Evolutionary conservation across 2,329 filamentous ascomycete genomes (phyloP), one percentile per base, ranked within the genome.

Genomic region (Colletotrichum somersetense): DNA sequence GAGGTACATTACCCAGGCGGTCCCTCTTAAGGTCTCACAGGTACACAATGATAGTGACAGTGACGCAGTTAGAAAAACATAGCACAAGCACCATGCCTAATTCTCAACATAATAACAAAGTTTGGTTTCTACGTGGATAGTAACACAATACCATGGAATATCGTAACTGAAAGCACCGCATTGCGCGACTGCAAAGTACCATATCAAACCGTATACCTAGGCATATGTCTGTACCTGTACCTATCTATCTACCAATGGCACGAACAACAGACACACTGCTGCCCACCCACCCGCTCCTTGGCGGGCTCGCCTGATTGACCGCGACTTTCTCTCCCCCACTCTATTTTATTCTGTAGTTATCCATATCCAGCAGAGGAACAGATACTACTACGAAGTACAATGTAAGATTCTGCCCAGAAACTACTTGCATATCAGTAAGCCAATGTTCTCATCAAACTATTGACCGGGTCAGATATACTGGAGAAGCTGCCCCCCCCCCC

Each of bases 381-480:
- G 20, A 35, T 11, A 33, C 55, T 5, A 38, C 7, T 30, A 30
- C 30, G 30, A 30, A 30, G 30, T 30, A 30, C 30, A 38, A 2
- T 38, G 35, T 10, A 53, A 23, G 62, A 65, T 26, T 46, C 33
- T 46, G 40, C 26, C 38, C 40, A 56, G 26, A 52, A 63, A n/a
- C n/a, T 12, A 35, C 18, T 8, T 30, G 30, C 30, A 30, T 30
- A 30, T 14, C 46, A 44, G 16, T 10, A 55, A 14, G 18, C 35
- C 23, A 23, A 30, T 44, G 8, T 5, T 30, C 33, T 65, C 7
- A 11, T 40, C 12, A 40, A 40, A 46, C 7, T 20, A 20, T 10
- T 38, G 26, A 65, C 52, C 57, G 62, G 40, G 6, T 33, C 52
- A 40, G 52, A 2, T 20, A 35, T 38, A 40, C 30, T 30, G 30